A percentile compares a stretch with the other conserved stretches of the same genome.
Conservation (phyloP, 2,329 filamentous ascomycete species). For the Leptodontidium sp. region DNA sequence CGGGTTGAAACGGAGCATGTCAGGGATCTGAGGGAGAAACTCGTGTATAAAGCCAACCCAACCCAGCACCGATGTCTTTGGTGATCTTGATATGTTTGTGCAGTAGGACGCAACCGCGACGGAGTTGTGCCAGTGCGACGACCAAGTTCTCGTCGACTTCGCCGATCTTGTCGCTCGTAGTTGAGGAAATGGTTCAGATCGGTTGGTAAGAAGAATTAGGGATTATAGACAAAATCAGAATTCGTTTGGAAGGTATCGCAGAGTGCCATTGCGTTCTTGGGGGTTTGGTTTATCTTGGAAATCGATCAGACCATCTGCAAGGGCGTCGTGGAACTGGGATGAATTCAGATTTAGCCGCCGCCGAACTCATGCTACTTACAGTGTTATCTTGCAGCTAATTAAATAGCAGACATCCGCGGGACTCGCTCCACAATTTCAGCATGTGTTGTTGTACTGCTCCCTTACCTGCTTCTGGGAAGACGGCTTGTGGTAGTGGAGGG, state of each 20-base stretch:
- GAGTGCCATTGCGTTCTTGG: slow-evolving; percentile 35
- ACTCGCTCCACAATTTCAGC: slow-evolving; percentile 35
- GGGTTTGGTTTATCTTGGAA: slow-evolving; percentile 34
- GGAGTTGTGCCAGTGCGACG: slow-evolving; percentile 34
- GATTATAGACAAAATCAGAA: slow-evolving; percentile 34
- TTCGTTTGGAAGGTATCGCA: slow-evolving; percentile 35
- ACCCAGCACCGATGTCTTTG: slow-evolving; percentile 31
- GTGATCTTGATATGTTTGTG: slow-evolving; percentile 38
- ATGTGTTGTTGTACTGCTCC: too few relatives aligned
- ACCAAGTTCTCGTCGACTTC: slow-evolving; percentile 33
- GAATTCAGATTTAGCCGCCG: slow-evolving; percentile 31
- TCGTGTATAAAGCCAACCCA: slow-evolving; percentile 33
- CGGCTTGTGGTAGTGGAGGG: too few relatives aligned
- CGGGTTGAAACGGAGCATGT: slow-evolving; percentile 33
- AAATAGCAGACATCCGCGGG: slow-evolving; percentile 36
- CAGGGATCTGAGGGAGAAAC: slow-evolving; percentile 33
- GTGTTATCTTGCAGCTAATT: slow-evolving; percentile 36
- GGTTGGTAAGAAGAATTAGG: slow-evolving; percentile 37
- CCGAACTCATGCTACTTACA: slow-evolving; percentile 31
- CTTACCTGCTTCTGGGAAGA: too few relatives aligned
- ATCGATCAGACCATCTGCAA: slow-evolving; percentile 34
- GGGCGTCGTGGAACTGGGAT: slow-evolving; percentile 32
- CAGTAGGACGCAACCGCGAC: slow-evolving; percentile 35
- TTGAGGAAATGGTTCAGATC: slow-evolving; percentile 37
- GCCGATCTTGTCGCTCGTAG: slow-evolving; percentile 34